Evolutionary conservation across 2,329 filamentous ascomycete genomes (phyloP), one percentile per base, ranked within the genome.

Genomic region (Ceratocystis harringtonii): DNA sequence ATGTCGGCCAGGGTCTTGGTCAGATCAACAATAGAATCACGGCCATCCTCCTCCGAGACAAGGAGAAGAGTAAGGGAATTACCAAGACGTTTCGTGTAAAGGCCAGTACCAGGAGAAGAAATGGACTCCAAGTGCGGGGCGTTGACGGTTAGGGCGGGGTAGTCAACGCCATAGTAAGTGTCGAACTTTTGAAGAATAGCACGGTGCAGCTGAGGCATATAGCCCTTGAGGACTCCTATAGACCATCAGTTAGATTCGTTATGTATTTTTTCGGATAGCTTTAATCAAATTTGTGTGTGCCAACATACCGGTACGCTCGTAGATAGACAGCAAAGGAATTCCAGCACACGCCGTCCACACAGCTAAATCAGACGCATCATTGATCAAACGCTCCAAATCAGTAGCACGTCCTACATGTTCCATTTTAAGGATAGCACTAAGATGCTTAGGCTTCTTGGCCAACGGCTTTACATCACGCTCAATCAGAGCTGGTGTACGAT

Each of bases 1-100:
- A 99, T 97, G 72, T 96, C 90, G 5, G 92, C 84, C 25, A 99
- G 80, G 0, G 95, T 97, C 72, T 92, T 90, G 52, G 94, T 99
- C 58, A 99, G 81, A 74, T 99, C 94, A 50, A 99, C 92, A 68
- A 99, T 84, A 3, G 92, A 96, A 72, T 95, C 90, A 65, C 92
- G 85, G 61, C 94, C 92, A 71, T 99, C 94, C 65, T 92, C 88
- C 45, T 85, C 84, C 15, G 90, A 95, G 62, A 99, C 83, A 48
- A 99, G 65, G 15, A 69, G 66, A n/a, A 69, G 28, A 17, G 62
- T 61, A 61, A 69, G 63, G 22, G 63, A 50, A 63, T 68, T 68
- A 17, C 52, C 63, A 15, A 67, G 67, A 10, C 61, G 65, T n/a
- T 67, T 65, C 5, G 58, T 67, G 65, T 70, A 71, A 61, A 71